These are phyloP conservation scores for Starmerella kuoi DNA, from an alignment of 805 yeast species.

Conservation along the genomic window DNA sequence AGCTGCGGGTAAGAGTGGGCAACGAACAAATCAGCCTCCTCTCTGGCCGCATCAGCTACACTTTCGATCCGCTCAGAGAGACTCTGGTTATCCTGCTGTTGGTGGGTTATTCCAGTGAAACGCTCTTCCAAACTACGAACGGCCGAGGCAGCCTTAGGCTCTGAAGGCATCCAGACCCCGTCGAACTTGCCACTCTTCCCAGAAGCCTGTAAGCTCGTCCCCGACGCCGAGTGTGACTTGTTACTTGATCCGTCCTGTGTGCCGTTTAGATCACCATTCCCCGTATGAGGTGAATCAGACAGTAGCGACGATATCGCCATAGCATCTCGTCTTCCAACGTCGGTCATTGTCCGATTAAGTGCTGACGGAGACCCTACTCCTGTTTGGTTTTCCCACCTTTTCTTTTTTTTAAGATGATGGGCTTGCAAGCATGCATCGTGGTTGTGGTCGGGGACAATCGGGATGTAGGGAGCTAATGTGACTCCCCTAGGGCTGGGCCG, in stretches of 20 bases:
- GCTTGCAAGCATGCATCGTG: neutral
- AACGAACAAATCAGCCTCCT: conserved; percentile 15
- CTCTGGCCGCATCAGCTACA: conserved; percentile 2
- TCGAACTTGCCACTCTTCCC: conserved; percentile 1
- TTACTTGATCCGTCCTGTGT: neutral
- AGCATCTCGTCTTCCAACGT: conserved; percentile 18
- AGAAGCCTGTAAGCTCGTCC: too few relatives aligned
- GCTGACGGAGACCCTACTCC: conserved; percentile 7
- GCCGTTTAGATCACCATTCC: neutral
- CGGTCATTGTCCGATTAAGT: conserved; percentile 11
- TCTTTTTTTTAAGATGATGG: neutral
- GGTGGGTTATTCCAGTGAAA: neutral
- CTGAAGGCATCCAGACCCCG: neutral
- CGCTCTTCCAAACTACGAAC: neutral
- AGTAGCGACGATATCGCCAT: conserved; percentile 20
- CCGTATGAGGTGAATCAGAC: conserved; percentile 6
- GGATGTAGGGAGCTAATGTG: neutral
- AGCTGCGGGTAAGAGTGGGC: conserved; percentile 11
- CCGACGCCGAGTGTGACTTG: too few relatives aligned
- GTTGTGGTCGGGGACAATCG: neutral
- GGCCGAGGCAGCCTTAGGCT: neutral
- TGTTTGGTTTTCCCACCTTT: neutral
- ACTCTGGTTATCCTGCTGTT: neutral
- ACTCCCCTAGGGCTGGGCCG: conserved; percentile 5
- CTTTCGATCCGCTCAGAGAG: conserved; percentile 3